Evolutionary conservation across 345 rosid genomes (phyloP).

Genomic region (Eucalyptus pauciflora): DNA sequence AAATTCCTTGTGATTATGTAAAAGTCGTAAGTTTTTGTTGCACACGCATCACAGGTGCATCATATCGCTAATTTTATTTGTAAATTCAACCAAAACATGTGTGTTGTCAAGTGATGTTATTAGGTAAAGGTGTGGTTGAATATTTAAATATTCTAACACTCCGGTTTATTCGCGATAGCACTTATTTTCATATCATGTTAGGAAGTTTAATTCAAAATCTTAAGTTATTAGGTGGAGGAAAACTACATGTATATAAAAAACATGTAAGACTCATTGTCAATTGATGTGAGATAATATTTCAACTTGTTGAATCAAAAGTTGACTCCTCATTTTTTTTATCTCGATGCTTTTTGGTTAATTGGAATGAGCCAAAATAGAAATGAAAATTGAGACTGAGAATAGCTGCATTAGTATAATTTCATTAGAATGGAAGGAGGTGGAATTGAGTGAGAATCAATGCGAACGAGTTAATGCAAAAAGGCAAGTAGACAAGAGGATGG

Average conservation of each 20-base stretch:
- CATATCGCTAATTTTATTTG: background rate
- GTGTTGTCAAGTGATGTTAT: background rate
- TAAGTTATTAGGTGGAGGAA: background rate
- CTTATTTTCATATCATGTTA: no score
- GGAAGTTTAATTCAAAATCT: no score
- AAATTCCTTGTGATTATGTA: background rate
- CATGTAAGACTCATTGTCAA: background rate
- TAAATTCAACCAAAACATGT: background rate
- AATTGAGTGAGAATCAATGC: background rate
- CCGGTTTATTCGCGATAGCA: rapidly evolving
- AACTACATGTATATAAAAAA: no score
- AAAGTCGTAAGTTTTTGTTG: background rate
- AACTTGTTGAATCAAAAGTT: no score
- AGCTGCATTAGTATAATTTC: background rate
- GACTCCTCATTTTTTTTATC: background rate
- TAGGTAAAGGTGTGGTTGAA: background rate
- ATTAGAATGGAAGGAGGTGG: background rate
- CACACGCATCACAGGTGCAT: background rate
- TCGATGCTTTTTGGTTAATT: background rate
- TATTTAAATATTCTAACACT: background rate
- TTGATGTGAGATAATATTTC: no score
- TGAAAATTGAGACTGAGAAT: no score
- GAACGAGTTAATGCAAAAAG: background rate
- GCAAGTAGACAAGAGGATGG: background rate
- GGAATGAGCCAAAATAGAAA: background rate